Evolutionary conservation across 2,329 filamentous ascomycete species (phyloP), one percentile per base, ranked within the genome.

Genomic region (Sordariomycetes sp.): DNA sequence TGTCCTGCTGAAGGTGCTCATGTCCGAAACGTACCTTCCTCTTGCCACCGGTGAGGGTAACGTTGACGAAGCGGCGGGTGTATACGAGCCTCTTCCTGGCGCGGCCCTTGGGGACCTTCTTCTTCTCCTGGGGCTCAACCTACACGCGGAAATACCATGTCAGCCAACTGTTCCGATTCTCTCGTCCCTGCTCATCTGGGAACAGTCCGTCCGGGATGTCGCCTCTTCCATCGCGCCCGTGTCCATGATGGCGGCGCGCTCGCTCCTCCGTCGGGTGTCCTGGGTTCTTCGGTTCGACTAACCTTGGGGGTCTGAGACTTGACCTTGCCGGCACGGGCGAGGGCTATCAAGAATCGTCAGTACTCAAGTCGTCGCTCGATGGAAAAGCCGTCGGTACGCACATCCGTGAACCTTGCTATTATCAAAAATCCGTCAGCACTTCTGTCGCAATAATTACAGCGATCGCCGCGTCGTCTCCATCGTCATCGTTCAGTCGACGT

Each of bases 31-130:
- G 10, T 62, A 94, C 90, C 90, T 96, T 96, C 77, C 92, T 84
- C 91, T 97, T 97, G 80, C 92, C 92, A 76, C 90, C 91, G 65
- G 91, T 95, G 78, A 96, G 83, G 71, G 89, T 94, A 73, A 97
- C 90, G 79, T 97, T 96, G 68, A 97, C 91, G 81, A 97, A 97
- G 71, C 92, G 90, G 75, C 92, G 88, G 68, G 90, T 96, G 85
- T 96, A 96, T 75, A 84, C 85, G 74, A 95, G 85, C 72, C 92
- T 85, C 90, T 97, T 97, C 80, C 94, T 90, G 68, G 92, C 92
- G 72, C 92, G 90, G 72, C 92, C 92, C 86, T 96, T 96, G 73
- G 92, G 90, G 68, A 79, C 82, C 88, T 97, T 96, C 79, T 88
- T 81, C 87, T 96, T 96, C 86, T 96, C 91, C 78, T 91, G 87